Evolutionary conservation across 2,329 filamentous ascomycete genomes (phyloP), one percentile per base, ranked within the genome.

Genomic region (Fusarium buxicola): DNA sequence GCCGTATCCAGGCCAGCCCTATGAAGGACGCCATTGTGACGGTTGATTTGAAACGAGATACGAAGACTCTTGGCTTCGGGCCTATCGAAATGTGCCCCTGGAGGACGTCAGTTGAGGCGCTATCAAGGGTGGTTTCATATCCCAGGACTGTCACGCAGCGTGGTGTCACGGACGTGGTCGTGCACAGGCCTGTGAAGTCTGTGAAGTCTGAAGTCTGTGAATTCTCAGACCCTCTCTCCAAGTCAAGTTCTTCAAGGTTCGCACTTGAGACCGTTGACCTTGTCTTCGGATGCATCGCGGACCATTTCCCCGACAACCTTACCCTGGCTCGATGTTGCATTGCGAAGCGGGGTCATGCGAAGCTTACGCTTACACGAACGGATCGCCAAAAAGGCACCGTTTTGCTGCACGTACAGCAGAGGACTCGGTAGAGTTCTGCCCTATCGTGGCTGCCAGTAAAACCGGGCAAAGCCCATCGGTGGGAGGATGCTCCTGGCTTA

Each of bases 221-320:
- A 21, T 21, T 21, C 21, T 21, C 21, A 21, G 21, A 21, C 21
- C 21, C 21, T 21, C 21, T 21, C 21, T 6, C 24, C 25, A 30
- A 35, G 40, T 32, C 46, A 49, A 12, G 31, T 24, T 41, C 36
- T 41, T 21, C 28, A 51, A 51, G 31, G 48, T 51, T 51, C 15
- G 36, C 38, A 25, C 51, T 54, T 54, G 30, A 40, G 49, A 27
- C 48, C 38, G 36, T 51, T 55, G 34, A 49, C 49, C 40, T 52
- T 40, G 35, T 50, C 54, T 36, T 61, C 62, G 63, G 66, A 56
- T 52, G 34, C 44, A 46, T 58, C 44, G 55, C 66, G 66, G 63
- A 53, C 56, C 64, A 54, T 54, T 61, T 58, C 64, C 60, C 60
- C 60, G 60, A 48, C 38, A 52, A 44, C 30, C 35, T 39, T 31